Evolutionary conservation across 495 filamentous ascomycete species (phyloP).

Genomic region (Xanthoparmelia taractica): DNA sequence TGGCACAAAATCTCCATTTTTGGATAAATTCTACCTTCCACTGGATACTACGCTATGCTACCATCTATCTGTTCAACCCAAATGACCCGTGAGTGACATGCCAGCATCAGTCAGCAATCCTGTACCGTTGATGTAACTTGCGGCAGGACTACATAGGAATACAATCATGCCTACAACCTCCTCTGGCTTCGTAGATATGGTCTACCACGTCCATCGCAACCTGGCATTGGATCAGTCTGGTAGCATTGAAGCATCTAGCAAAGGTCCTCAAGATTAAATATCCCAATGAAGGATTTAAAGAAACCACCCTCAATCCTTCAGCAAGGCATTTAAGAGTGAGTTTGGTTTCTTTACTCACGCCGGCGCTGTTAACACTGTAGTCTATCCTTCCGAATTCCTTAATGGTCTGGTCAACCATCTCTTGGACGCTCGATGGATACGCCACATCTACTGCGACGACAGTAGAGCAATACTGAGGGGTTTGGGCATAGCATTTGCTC

Average conservation of each 20-base stretch:
- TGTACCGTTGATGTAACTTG: conserved; percentile 21
- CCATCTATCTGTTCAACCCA: neutral
- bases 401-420: neutral
- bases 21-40: too few species aligned
- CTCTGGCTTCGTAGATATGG: conserved; percentile 3
- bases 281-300: too few species aligned
- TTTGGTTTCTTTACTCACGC: conserved; percentile 1
- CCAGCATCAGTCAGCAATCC: conserved; percentile 19
- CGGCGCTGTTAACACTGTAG: neutral
- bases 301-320: neutral
- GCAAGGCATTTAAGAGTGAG: neutral
- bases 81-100: neutral
- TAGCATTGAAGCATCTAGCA: neutral
- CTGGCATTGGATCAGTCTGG: too few species aligned
- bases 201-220: conserved; percentile 1
- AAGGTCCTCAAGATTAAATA: too few species aligned
- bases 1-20: too few species aligned
- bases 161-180: conserved; percentile 8
- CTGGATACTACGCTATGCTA: neutral
- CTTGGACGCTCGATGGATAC: neutral
- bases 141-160: conserved; percentile 20
- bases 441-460: neutral
- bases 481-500: neutral
- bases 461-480: neutral
- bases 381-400: neutral